A percentile compares a stretch with the other conserved stretches of the same genome.
These are phyloP conservation scores for Berkeleyomyces rouxiae DNA, from an alignment of 2,329 filamentous ascomycete genomes.

Conservation along the genomic window DNA sequence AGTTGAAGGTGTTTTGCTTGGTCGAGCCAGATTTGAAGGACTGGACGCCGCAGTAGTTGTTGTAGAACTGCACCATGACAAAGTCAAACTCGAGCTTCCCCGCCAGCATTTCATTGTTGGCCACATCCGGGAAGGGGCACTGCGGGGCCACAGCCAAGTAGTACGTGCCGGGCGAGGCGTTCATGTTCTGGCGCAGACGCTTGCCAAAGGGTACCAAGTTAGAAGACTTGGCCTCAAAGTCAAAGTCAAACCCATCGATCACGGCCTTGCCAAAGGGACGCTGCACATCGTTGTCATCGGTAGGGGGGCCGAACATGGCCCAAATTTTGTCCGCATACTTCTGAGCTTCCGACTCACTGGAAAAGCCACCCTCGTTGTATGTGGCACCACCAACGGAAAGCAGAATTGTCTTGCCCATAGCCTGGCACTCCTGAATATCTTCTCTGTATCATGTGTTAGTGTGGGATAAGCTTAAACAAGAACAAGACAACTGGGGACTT, in stretches of 20 bases:
- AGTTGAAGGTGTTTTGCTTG: constrained; percentile 26
- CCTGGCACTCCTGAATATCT: constrained; percentile 27
- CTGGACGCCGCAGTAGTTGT: constrained; percentile 41
- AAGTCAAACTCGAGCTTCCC: constrained; percentile 27
- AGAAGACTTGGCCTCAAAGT: constrained; percentile 21
- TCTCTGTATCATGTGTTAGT: constrained; percentile 19
- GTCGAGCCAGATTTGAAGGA: constrained; percentile 25
- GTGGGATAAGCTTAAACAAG: background rate
- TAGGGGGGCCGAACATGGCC: constrained; percentile 24
- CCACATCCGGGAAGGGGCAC: constrained; percentile 22
- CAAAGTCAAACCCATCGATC: constrained; percentile 29
- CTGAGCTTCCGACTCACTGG: constrained; percentile 19
- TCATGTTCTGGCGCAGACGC: constrained; percentile 28
- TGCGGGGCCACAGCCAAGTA: constrained; percentile 30
- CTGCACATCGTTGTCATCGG: constrained; percentile 19
- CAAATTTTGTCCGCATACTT: constrained; percentile 25
- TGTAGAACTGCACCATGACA: constrained; percentile 34
- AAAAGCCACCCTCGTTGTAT: constrained; percentile 35
- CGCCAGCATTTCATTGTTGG: constrained; percentile 25
- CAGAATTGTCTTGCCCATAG: constrained; percentile 26
- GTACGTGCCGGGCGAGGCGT: constrained; percentile 22
- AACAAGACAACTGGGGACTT: constrained; percentile 18
- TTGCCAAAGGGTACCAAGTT: constrained; percentile 23
- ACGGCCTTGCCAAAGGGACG: constrained; percentile 23
- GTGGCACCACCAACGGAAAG: constrained; percentile 31